Evolutionary conservation across 441 rosid species (phyloP).

Genomic region (Gossypium trilobum): DNA sequence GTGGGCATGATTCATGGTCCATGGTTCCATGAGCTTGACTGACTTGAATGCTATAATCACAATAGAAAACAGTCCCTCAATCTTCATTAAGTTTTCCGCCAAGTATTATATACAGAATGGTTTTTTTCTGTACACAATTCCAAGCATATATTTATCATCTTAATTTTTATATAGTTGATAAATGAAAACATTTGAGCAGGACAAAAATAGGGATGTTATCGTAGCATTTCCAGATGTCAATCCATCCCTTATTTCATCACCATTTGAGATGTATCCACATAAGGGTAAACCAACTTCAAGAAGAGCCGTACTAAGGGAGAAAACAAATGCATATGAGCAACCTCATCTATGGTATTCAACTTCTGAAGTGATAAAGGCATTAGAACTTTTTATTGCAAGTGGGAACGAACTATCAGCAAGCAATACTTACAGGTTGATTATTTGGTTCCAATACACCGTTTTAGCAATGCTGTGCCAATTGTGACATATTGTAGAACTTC

Average conservation of each 20-base stretch:
- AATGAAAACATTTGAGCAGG: conserved; percentile 30
- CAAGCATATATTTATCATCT: background rate
- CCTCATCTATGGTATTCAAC: conserved; percentile 66
- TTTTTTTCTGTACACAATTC: background rate
- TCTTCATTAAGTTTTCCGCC: background rate
- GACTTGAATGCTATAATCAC: background rate
- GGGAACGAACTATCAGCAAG: conserved; percentile 44
- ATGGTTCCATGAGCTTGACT: background rate
- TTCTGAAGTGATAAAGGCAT: conserved; percentile 43
- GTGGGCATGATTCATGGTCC: background rate
- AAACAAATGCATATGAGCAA: conserved; percentile 33
- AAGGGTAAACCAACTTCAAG: conserved; percentile 30
- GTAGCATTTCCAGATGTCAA: conserved; percentile 70
- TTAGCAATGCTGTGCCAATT: background rate
- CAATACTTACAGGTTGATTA: conserved; percentile 39
- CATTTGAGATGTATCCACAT: conserved; percentile 18
- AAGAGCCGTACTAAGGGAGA: conserved; percentile 23
- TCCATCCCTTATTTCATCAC: conserved; percentile 32
- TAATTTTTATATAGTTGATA: background rate
- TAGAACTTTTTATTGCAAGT: conserved; percentile 42
- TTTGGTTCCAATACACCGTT: conserved; percentile 4
- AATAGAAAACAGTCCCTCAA: background rate
- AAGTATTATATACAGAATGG: background rate
- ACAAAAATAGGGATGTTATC: conserved; percentile 70
- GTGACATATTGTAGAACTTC: background rate